Conservation (phyloP, 441 rosid species). For the Gossypium davidsonii region DNA sequence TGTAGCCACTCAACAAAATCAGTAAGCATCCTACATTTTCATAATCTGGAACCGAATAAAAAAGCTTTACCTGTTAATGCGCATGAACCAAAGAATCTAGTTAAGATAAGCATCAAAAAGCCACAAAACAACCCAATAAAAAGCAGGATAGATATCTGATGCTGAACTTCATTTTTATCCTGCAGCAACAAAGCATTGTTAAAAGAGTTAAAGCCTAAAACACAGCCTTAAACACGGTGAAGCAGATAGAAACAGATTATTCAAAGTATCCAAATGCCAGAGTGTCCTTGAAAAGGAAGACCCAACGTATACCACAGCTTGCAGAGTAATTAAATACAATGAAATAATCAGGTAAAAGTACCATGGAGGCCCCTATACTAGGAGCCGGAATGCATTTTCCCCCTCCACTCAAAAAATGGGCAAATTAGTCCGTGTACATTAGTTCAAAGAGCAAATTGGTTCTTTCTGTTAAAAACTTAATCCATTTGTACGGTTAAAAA, state of each 20-base stretch:
- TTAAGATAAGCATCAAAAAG: constrained; percentile 42
- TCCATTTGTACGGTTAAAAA: too few relatives aligned
- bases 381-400: too few relatives aligned
- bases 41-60: constrained; percentile 1
- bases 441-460: too few relatives aligned
- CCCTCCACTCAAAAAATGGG: too few relatives aligned
- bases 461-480: too few relatives aligned
- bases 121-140: constrained; percentile 52
- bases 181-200: constrained; percentile 23
- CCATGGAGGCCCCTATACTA: too few relatives aligned
- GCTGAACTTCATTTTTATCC: constrained; percentile 59
- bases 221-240: constrained; percentile 5
- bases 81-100: constrained; percentile 45
- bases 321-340: neutral
- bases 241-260: neutral
- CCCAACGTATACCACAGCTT: neutral
- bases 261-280: neutral
- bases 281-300: neutral
- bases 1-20: neutral
- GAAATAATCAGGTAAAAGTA: neutral
- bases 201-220: constrained; percentile 4
- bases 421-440: too few relatives aligned
- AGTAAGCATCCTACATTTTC: constrained; percentile 12
- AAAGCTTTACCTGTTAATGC: constrained; percentile 38
- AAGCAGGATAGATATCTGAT: constrained; percentile 55